Evolutionary conservation across 805 yeast species (phyloP).

Genomic region (Blastobotrys terrestris): DNA sequence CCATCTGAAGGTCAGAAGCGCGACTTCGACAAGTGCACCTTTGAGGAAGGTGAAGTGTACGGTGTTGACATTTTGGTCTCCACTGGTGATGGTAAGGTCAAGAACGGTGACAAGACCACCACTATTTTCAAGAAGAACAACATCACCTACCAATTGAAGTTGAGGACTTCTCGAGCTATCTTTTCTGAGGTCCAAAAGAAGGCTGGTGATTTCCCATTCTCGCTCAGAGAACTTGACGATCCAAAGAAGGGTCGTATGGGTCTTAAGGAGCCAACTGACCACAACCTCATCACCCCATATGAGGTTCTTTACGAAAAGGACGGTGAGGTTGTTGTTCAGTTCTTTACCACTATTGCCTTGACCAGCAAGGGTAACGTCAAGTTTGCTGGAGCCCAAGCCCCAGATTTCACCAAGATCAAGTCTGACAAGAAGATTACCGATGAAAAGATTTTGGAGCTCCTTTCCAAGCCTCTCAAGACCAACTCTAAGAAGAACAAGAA

Average conservation of each 20-base stretch:
- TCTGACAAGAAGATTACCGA: conserved; percentile 51
- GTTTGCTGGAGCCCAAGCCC: conserved; percentile 47
- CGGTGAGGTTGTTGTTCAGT: conserved; percentile 62
- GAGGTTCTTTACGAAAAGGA: conserved; percentile 64
- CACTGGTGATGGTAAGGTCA: conserved; percentile 64
- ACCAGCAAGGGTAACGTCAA: conserved; percentile 67
- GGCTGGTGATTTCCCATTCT: conserved; percentile 62
- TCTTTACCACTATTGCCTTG: conserved; percentile 66
- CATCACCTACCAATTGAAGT: conserved; percentile 58
- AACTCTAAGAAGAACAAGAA: conserved; percentile 42
- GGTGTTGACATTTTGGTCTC: conserved; percentile 69
- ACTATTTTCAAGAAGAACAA: conserved; percentile 70
- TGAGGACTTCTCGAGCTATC: conserved; percentile 62
- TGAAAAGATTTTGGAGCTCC: conserved; percentile 41
- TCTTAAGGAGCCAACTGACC: conserved; percentile 63
- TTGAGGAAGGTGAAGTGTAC: conserved; percentile 71
- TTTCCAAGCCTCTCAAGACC: conserved; percentile 48
- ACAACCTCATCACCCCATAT: conserved; percentile 59
- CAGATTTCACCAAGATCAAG: conserved; percentile 46
- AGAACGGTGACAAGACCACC: conserved; percentile 52
- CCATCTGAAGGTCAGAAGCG: conserved; percentile 61
- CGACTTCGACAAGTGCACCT: conserved; percentile 56
- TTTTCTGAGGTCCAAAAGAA: conserved; percentile 63
- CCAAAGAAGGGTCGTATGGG: conserved; percentile 70
- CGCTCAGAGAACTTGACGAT: conserved; percentile 58